phyloP scores from a whole-genome alignment of 176 grass and related monocot genomes.

The Miscanthus lutarioriparius region DNA sequence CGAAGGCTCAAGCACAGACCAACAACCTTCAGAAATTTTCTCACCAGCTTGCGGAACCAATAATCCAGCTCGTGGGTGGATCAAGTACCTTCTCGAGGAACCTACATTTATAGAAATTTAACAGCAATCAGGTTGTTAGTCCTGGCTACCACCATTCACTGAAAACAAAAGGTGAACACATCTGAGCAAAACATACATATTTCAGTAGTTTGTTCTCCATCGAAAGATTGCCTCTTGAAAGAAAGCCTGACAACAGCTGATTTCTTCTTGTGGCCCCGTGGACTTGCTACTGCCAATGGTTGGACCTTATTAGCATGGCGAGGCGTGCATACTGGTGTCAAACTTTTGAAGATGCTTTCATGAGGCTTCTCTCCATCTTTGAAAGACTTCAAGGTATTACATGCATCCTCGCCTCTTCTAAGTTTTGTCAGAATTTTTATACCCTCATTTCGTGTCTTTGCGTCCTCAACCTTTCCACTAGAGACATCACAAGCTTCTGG shows the following conservation, averaged over 20 bases:
- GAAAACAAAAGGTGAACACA: not conserved
- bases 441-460: slow-evolving; percentile 40
- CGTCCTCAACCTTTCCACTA: slow-evolving; percentile 42
- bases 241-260: slow-evolving; percentile 83
- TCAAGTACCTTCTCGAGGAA: slow-evolving; percentile 79
- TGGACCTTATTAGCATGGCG: slow-evolving; percentile 72
- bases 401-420: slow-evolving; percentile 56
- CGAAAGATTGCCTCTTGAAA: slow-evolving; percentile 89
- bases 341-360: slow-evolving; percentile 64
- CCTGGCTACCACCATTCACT: not conserved
- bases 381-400: slow-evolving; percentile 39
- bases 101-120: slow-evolving; percentile 44
- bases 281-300: slow-evolving; percentile 56
- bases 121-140: slow-evolving; percentile 15
- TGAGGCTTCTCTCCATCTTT: slow-evolving; percentile 62
- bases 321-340: slow-evolving; percentile 79
- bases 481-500: slow-evolving; percentile 35
- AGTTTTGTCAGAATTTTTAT: slow-evolving; percentile 51
- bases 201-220: slow-evolving; percentile 91
- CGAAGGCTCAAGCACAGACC: slow-evolving; percentile 84
- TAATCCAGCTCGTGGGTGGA: slow-evolving; percentile 73
- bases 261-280: slow-evolving; percentile 71
- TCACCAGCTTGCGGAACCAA: slow-evolving; percentile 60
- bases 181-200: slow-evolving; percentile 55
- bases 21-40: slow-evolving; percentile 69